These are phyloP conservation scores for Santalum album DNA, from an alignment of 164 flowering plant genomes.

Conservation along the genomic window DNA sequence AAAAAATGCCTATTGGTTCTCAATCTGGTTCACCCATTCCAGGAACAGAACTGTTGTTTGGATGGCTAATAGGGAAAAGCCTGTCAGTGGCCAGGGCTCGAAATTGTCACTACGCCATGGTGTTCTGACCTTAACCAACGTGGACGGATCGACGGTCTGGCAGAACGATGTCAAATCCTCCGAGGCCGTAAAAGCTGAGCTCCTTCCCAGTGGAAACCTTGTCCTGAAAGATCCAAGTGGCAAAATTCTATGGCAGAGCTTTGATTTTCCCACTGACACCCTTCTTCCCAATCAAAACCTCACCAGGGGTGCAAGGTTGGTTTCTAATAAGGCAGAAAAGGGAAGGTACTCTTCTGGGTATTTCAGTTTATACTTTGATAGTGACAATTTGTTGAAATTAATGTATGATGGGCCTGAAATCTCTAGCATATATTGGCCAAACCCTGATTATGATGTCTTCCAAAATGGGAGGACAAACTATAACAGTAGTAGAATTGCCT, in stretches of 20 bases:
- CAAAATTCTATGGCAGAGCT: conserved; percentile 32
- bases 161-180: conserved; percentile 8
- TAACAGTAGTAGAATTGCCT: conserved; percentile 18
- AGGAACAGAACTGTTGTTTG: conserved; percentile 28
- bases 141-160: conserved; percentile 18
- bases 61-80: conserved; percentile 34
- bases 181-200: conserved; percentile 11
- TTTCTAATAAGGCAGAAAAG: conserved; percentile 13
- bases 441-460: conserved; percentile 8
- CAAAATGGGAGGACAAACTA: conserved; percentile 19
- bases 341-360: conserved; percentile 22
- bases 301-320: conserved; percentile 18
- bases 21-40: conserved; percentile 35
- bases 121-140: conserved; percentile 15
- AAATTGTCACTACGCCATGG: conserved; percentile 11
- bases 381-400: conserved; percentile 28
- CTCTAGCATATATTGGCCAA: conserved; percentile 32
- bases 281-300: conserved; percentile 31
- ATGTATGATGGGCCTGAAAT: conserved; percentile 29
- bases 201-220: conserved; percentile 26
- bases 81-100: conserved; percentile 31
- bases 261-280: conserved; percentile 35
- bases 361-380: conserved; percentile 21
- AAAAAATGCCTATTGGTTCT: conserved; percentile 30
- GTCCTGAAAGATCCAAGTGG: conserved; percentile 16